phyloP scores from a whole-genome alignment of 441 rosid genomes.

The Gossypium davidsonii region DNA sequence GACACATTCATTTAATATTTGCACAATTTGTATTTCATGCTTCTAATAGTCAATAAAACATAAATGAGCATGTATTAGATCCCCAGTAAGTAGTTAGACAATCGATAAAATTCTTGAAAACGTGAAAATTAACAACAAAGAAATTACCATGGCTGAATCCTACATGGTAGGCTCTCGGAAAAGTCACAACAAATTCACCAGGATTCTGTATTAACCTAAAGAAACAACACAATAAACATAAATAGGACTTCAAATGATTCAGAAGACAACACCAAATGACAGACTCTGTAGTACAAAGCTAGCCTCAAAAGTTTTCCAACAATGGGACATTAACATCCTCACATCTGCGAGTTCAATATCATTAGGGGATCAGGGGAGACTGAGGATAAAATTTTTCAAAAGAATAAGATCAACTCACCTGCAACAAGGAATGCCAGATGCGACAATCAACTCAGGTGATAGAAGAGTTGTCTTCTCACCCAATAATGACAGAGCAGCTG shows the following conservation, averaged over 20 bases:
- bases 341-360: background rate
- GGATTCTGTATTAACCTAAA: conserved; percentile 93
- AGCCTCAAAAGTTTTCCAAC: conserved; percentile 5
- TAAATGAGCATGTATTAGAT: background rate
- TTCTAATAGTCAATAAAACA: background rate
- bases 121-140: conserved; percentile 17
- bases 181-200: conserved; percentile 99
- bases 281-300: background rate
- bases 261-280: conserved; percentile 12
- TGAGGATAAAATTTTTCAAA: conserved; percentile 7
- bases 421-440: conserved; percentile 92
- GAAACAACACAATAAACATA: conserved; percentile 28
- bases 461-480: conserved; percentile 99
- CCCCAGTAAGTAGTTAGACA: background rate
- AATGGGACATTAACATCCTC: conserved; percentile 8
- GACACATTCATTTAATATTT: background rate
- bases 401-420: conserved; percentile 46
- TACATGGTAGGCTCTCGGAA: conserved; percentile 98
- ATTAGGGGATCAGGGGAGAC: conserved; percentile 2
- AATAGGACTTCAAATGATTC: conserved; percentile 25
- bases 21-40: background rate
- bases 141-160: conserved; percentile 99
- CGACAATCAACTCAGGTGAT: conserved; percentile 77
- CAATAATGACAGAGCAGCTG: conserved; percentile 79
- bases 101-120: conserved; percentile 10